Evolutionary conservation across 2,329 filamentous ascomycete species (phyloP).

Genomic region (Ophiocordyceps camponoti-rufipedis): DNA sequence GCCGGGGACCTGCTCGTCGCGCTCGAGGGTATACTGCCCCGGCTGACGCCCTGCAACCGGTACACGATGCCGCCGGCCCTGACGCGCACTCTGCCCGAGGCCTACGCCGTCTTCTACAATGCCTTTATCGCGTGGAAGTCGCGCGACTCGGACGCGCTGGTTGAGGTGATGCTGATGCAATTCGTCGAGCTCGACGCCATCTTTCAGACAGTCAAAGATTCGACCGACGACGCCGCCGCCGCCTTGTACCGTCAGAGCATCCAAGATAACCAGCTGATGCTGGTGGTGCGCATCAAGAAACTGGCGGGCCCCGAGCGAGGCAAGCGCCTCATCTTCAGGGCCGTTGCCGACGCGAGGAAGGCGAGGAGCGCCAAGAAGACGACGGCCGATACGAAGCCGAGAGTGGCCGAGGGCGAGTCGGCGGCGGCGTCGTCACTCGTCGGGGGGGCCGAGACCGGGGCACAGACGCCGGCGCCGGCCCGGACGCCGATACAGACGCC

Average conservation of each 20-base stretch:
- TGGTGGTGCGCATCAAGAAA: constrained; percentile 64
- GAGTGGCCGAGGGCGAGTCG: constrained; percentile 34
- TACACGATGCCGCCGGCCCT: constrained; percentile 47
- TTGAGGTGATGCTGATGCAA: constrained; percentile 73
- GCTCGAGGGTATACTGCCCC: constrained; percentile 57
- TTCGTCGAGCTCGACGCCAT: constrained; percentile 75
- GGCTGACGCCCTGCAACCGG: constrained; percentile 46
- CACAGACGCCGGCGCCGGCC: constrained; percentile 18
- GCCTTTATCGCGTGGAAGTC: constrained; percentile 76
- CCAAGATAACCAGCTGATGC: constrained; percentile 60
- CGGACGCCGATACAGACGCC: constrained; percentile 20
- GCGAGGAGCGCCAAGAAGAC: constrained; percentile 46
- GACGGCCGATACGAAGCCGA: constrained; percentile 51
- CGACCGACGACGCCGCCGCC: constrained; percentile 53
- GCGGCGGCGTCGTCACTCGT: background rate
- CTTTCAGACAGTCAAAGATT: constrained; percentile 66
- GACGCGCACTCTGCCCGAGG: constrained; percentile 43
- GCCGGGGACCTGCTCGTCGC: constrained; percentile 58
- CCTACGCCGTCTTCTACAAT: constrained; percentile 57
- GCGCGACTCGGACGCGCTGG: constrained; percentile 56
- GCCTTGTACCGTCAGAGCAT: constrained; percentile 67
- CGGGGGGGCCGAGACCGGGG: constrained; percentile 13
- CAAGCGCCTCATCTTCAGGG: constrained; percentile 54
- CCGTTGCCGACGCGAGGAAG: constrained; percentile 53
- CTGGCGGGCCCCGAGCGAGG: constrained; percentile 55